Evolutionary conservation across 2,329 filamentous ascomycete species (phyloP).

Genomic region (Hymenoscyphus salicellus): DNA sequence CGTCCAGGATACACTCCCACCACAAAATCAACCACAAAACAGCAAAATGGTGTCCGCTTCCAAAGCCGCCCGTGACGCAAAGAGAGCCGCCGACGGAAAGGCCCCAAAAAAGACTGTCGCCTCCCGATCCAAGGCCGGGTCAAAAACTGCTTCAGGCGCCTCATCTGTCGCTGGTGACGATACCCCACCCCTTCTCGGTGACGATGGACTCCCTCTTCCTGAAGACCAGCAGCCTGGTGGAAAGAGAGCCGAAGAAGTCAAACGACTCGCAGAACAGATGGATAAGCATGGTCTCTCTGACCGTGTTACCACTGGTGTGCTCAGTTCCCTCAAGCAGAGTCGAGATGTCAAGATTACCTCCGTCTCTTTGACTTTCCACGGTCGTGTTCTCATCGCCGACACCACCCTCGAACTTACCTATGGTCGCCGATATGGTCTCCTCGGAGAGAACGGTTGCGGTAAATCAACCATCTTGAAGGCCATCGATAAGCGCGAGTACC

Average conservation of each 20-base stretch:
- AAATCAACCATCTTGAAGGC: constrained; percentile 98
- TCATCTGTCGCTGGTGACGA: constrained; percentile 71
- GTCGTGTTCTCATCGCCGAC: constrained; percentile 91
- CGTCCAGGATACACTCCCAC: constrained; percentile 10
- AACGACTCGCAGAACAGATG: constrained; percentile 87
- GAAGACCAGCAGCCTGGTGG: constrained; percentile 62
- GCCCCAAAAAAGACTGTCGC: constrained; percentile 74
- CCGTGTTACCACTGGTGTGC: constrained; percentile 94
- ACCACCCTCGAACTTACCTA: constrained; percentile 90
- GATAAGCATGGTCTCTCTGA: constrained; percentile 96
- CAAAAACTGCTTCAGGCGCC: constrained; percentile 61
- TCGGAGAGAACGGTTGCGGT: constrained; percentile 98
- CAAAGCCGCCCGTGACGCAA: constrained; percentile 70
- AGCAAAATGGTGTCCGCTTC: constrained; percentile 63
- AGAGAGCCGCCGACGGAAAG: constrained; percentile 70
- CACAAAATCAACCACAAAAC: constrained; percentile 18
- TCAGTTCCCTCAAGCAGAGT: constrained; percentile 78
- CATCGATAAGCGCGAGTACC: constrained; percentile 89
- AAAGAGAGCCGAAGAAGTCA: constrained; percentile 75
- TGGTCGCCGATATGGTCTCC: constrained; percentile 86
- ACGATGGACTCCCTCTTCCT: constrained; percentile 52
- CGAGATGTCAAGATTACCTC: constrained; percentile 98
- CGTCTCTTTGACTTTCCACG: constrained; percentile 92
- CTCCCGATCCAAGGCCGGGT: constrained; percentile 62
- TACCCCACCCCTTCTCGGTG: constrained; percentile 58